Percentiles rank a stretch among this genome's conserved stretches.
Conservation (phyloP, 176 grass and related monocot species). For the Puya raimondii region DNA sequence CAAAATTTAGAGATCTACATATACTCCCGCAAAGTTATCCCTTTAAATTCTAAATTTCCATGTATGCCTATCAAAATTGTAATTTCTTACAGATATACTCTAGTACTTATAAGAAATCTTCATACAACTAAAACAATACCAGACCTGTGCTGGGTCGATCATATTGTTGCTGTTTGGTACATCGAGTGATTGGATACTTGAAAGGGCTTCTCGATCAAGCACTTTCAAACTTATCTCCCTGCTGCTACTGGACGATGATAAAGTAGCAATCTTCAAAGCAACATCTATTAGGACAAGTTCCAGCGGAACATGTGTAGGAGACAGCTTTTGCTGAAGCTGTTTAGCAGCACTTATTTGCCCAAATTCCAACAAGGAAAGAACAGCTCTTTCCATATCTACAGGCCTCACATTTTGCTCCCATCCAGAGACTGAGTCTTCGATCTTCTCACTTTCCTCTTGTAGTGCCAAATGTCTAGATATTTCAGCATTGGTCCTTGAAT, state of each 20-base stretch:
- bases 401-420: conserved; percentile 91
- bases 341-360: conserved; percentile 96
- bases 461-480: conserved; percentile 40
- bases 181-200: conserved; percentile 42
- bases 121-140: conserved; percentile 10
- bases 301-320: conserved; percentile 67
- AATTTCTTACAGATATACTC: neutral
- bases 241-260: conserved; percentile 44
- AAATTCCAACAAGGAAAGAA: conserved; percentile 92
- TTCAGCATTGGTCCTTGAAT: conserved; percentile 35
- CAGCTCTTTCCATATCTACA: conserved; percentile 87
- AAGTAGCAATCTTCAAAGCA: conserved; percentile 62
- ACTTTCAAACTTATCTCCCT: conserved; percentile 47
- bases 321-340: conserved; percentile 90
- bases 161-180: conserved; percentile 35
- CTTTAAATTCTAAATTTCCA: too few species aligned
- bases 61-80: too few species aligned
- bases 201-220: conserved; percentile 38
- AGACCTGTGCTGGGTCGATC: conserved; percentile 66
- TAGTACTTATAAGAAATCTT: neutral
- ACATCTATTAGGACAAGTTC: conserved; percentile 82
- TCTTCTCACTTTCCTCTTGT: conserved; percentile 57
- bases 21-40: too few species aligned
- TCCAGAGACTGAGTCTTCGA: conserved; percentile 65
- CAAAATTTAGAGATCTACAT: too few species aligned